These are phyloP conservation scores for Podila minutissima DNA, from an alignment of 192 early-diverging fungal genomes.

Conservation along the genomic window DNA sequence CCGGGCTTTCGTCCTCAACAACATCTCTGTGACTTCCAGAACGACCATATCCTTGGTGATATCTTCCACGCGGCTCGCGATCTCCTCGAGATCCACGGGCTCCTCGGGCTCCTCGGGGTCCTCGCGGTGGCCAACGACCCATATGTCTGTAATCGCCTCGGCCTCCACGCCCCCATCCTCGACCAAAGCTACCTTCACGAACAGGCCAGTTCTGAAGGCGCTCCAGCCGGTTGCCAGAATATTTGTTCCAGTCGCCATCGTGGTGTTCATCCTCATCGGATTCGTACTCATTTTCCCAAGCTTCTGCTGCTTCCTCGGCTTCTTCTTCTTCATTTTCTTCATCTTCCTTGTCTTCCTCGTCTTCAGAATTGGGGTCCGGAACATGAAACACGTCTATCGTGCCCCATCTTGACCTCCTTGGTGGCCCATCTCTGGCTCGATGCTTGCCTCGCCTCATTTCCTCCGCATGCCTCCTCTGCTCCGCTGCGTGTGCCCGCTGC, in stretches of 20 bases:
- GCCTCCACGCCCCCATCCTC: neutral
- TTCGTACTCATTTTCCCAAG: constrained; percentile 1
- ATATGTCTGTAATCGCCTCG: neutral
- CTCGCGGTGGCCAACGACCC: neutral
- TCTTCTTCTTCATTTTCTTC: too few relatives aligned
- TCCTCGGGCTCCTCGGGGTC: too few relatives aligned
- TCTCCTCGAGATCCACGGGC: neutral
- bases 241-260: neutral
- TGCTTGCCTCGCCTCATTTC: neutral
- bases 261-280: neutral
- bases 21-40: neutral
- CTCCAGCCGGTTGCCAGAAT: neutral
- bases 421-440: neutral
- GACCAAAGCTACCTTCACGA: neutral
- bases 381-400: neutral
- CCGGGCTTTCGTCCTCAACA: neutral
- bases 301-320: constrained; percentile 3
- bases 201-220: neutral
- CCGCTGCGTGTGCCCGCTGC: neutral
- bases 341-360: neutral
- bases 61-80: neutral
- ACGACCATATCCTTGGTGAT: neutral
- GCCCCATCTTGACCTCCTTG: constrained; percentile 1
- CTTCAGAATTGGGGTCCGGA: neutral
- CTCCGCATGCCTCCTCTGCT: neutral